Base-by-base conservation (phyloP, 768 basidiomycete species). In the Clavulina sp. region DNA sequence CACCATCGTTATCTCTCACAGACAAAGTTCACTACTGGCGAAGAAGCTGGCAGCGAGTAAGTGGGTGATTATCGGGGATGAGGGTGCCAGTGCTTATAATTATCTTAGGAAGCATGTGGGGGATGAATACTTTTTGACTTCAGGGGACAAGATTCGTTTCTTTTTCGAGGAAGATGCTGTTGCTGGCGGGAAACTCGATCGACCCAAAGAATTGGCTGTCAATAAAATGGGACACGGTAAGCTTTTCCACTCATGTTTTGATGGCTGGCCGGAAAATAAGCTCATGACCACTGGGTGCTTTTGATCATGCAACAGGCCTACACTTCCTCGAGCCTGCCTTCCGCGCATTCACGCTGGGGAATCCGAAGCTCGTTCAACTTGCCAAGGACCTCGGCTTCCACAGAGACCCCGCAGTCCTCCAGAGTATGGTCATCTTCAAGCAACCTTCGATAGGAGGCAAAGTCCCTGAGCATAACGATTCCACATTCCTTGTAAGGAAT, bases 341-440 rank as follows among this genome's bases (percentile, higher is more conserved):
- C 63, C 73, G 80, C 4, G 71, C 69, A 54, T 78, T 81, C 5
- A 95, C 91, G 0, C 67, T 96, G 23, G 75, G 88, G 66, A 89
- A 91, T 59, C 73, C 77, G 41, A 69, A 70, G 48, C 64, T 99
- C 47, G 77, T 72, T 56, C 61, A 70, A 5, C 63, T 97, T 1
- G 89, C 82, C 3, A 70, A 72, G 43, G 85, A 89, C 57, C 69
- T 99, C 26, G 74, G 74, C 49, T 86, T 84, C 61, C 89, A 96
- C 62, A 71, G 70, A 52, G 81, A 92, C 64, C 93, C 93, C 2
- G 79, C 80, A 41, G 91, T 85, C 2, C 68, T 92, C 30, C 89
- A 93, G 61, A 87, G 84, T 2, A 95, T 95, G 91, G 71, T 93
- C 30, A 99, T 97, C 54, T 89, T 81, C 59, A 97, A 97, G 65